Conservation (phyloP, 1,139 yeast species). For the Geotrichum macrosporum region DNA sequence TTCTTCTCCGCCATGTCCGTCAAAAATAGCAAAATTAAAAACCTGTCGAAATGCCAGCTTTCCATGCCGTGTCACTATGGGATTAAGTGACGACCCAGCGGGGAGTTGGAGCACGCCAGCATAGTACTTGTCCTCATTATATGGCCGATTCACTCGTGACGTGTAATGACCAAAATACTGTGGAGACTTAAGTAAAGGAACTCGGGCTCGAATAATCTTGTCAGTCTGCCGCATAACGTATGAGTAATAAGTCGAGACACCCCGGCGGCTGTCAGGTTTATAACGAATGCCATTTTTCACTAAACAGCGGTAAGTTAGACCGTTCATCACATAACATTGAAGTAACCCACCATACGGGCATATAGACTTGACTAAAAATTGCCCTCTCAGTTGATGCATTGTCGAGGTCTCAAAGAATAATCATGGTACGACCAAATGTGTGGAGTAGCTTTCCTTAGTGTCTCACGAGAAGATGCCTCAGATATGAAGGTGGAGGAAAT, state of each 20-base stretch:
- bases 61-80: constrained; percentile 34
- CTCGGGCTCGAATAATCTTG: constrained; percentile 32
- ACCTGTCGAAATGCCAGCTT: constrained; percentile 36
- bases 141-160: constrained; percentile 67
- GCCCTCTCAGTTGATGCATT: constrained; percentile 7
- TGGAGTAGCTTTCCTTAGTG: too few species aligned
- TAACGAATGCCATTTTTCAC: too few species aligned
- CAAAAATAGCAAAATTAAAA: constrained; percentile 72
- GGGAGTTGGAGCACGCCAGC: constrained; percentile 54
- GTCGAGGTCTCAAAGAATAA: background rate
- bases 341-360: background rate
- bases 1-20: constrained; percentile 89
- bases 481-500: too few species aligned
- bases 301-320: background rate
- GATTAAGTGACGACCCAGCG: constrained; percentile 38
- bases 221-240: constrained; percentile 11
- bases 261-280: constrained; percentile 3
- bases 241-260: constrained; percentile 18
- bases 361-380: background rate
- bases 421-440: constrained; percentile 6
- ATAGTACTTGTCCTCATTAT: constrained; percentile 76
- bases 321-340: too few species aligned
- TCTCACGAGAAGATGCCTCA: too few species aligned
- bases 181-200: constrained; percentile 64
- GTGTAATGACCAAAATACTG: constrained; percentile 75